Conservation (phyloP, 441 rosid genomes). For the Gossypium aridum region DNA sequence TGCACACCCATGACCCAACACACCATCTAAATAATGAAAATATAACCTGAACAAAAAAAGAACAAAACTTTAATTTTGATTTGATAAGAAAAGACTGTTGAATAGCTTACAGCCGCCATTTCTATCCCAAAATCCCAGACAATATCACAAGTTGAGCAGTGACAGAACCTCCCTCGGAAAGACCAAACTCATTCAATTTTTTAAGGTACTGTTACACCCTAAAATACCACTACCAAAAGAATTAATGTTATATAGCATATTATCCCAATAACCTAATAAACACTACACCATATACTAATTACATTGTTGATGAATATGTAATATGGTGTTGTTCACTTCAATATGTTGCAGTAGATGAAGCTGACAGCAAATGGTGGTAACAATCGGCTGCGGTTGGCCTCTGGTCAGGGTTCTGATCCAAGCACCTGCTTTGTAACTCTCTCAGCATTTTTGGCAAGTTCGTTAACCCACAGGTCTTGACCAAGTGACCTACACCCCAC, state of each 20-base stretch:
- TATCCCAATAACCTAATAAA: background rate
- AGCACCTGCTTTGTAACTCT: constrained; percentile 75
- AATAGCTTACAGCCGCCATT: constrained; percentile 23
- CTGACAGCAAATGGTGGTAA: constrained; percentile 76
- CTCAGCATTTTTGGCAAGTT: constrained; percentile 63
- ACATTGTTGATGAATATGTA: background rate
- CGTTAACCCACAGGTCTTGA: constrained; percentile 66
- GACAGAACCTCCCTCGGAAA: background rate
- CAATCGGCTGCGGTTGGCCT: constrained; percentile 97
- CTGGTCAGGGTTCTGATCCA: constrained; percentile 82
- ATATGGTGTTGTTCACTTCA: constrained; percentile 19
- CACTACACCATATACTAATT: background rate
- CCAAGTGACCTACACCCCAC: constrained; percentile 84
- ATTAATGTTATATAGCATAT: too few species aligned
- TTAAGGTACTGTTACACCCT: too few species aligned
- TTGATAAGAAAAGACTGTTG: constrained; percentile 15
- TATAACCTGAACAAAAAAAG: too few species aligned
- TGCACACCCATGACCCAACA: too few species aligned
- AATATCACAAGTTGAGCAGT: background rate
- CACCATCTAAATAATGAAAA: too few species aligned
- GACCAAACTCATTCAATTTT: background rate
- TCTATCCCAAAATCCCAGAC: background rate
- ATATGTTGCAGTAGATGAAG: constrained; percentile 32
- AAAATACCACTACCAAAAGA: too few species aligned
- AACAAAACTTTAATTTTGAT: constrained; percentile 3